Evolutionary conservation across 2,329 filamentous ascomycete genomes (phyloP), one percentile per base, ranked within the genome.

Genomic region (Coleophoma eucalyptorum): DNA sequence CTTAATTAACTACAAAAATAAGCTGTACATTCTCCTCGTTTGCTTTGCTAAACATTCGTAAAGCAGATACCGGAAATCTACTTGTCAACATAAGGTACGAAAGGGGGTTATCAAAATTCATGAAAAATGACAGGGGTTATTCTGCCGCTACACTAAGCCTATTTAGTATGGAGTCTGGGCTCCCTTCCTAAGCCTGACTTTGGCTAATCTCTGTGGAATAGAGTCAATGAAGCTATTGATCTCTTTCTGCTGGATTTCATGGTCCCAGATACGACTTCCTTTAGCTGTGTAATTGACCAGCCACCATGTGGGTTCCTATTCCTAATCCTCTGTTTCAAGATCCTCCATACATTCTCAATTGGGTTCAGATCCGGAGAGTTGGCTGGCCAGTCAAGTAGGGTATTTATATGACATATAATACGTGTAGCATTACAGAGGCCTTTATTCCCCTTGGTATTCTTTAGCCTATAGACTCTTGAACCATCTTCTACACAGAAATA

Each of bases 211-310:
- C 41, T 54, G 38, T 26, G 49, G 51, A 3, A 53, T 26, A 10
- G 46, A 46, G 42, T 56, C 46, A 32, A 56, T 52, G 40, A 41
- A 50, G 18, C 49, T 50, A 54, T 53, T 56, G 41, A 50, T 49
- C 13, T 44, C 16, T n/a, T 52, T 48, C n/a, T 50, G 34, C n/a
- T 46, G 43, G 15, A 56, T 54, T 33, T 56, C 54, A 32, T 56
- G 51, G 19, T 54, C 51, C 51, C 49, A 56, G 44, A 56, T 50
- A 54, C 16, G 13, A 40, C 44, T 32, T 47, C 49, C 21, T 56
- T 33, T 15, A 56, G 41, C 2, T 56, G 49, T 15, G 50, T 32
- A 32, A 56, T 18, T 16, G 8, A n/a, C 50, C 35, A 55, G 12
- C 37, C 32, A 19, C 50, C 40, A 13, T 46, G 21, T 15, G 49